Conservation (phyloP, 768 basidiomycete genomes). For the Tricholoma terreum region DNA sequence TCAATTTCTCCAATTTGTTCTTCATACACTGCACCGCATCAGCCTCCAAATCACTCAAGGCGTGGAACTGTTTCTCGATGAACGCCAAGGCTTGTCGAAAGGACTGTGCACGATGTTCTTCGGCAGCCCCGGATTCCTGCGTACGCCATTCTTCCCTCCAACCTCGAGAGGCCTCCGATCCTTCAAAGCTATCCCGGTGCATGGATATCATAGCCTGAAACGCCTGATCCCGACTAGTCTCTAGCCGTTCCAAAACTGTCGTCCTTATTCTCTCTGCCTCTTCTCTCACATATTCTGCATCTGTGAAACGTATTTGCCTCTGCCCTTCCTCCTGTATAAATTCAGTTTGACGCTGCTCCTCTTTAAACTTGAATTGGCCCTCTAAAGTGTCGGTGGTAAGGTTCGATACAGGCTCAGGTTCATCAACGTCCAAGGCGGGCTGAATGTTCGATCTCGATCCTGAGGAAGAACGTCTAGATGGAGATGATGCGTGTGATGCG, state of each 20-base stretch:
- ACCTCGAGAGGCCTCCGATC: background rate
- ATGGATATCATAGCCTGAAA: background rate
- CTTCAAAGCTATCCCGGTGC: background rate
- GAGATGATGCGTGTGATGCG: no score
- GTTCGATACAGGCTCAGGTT: no score
- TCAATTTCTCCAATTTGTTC: no score
- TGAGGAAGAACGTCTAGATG: no score
- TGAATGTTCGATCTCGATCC: no score
- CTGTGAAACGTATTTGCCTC: background rate
- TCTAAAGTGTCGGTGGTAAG: background rate
- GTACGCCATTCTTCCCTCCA: background rate
- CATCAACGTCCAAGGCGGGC: no score
- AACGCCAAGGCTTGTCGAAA: background rate
- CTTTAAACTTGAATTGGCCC: background rate
- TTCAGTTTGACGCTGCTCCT: background rate
- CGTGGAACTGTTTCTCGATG: background rate
- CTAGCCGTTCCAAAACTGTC: background rate
- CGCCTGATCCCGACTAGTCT: background rate
- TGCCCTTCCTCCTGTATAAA: background rate
- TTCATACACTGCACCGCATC: no score
- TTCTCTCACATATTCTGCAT: background rate
- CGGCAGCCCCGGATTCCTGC: background rate
- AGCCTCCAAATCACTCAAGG: background rate
- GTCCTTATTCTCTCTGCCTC: background rate
- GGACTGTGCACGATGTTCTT: background rate